These are phyloP conservation scores for Zygoascus ofunaensis DNA, from an alignment of 805 yeast genomes.

Conservation along the genomic window DNA sequence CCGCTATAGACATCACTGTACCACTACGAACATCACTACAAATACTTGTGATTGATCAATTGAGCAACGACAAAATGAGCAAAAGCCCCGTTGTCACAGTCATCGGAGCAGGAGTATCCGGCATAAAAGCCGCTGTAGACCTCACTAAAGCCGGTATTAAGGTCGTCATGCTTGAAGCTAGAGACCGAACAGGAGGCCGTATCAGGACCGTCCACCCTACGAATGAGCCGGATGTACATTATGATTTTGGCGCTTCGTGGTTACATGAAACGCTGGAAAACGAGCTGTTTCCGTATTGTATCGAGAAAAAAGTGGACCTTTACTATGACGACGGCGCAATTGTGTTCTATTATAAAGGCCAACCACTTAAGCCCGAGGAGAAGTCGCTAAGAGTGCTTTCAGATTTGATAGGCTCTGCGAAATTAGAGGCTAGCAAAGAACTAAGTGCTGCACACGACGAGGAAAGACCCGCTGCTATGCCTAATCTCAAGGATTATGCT, in stretches of 20 bases:
- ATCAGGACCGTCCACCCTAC: slow-evolving; percentile 30
- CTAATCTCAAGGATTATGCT: slow-evolving; percentile 43
- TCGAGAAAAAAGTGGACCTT: slow-evolving; percentile 22
- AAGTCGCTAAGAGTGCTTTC: slow-evolving; percentile 32
- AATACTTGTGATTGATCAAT: too few relatives aligned
- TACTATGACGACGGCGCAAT: slow-evolving; percentile 41
- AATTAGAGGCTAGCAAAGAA: slow-evolving; percentile 38
- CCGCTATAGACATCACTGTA: too few relatives aligned
- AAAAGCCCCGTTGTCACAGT: slow-evolving; percentile 30
- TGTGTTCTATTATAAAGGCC: slow-evolving; percentile 22
- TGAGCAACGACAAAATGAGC: too few relatives aligned
- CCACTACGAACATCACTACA: too few relatives aligned
- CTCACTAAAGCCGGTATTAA: slow-evolving; percentile 38
- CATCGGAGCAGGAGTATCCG: slow-evolving; percentile 75
- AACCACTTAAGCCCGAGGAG: slow-evolving; percentile 12
- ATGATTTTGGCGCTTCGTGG: slow-evolving; percentile 72
- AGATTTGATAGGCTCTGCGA: slow-evolving; percentile 54
- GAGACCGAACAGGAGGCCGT: slow-evolving; percentile 64
- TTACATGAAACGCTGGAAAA: slow-evolving; percentile 75
- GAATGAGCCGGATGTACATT: slow-evolving; percentile 49
- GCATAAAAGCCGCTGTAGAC: slow-evolving; percentile 60
- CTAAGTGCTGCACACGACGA: slow-evolving; percentile 1
- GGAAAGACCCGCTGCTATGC: slow-evolving; percentile 40
- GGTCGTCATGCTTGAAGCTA: slow-evolving; percentile 56
- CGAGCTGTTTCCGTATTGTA: slow-evolving; percentile 47